These are phyloP conservation scores for Buddleja alternifolia DNA, from an alignment of 257 asterid species.

Conservation along the genomic window DNA sequence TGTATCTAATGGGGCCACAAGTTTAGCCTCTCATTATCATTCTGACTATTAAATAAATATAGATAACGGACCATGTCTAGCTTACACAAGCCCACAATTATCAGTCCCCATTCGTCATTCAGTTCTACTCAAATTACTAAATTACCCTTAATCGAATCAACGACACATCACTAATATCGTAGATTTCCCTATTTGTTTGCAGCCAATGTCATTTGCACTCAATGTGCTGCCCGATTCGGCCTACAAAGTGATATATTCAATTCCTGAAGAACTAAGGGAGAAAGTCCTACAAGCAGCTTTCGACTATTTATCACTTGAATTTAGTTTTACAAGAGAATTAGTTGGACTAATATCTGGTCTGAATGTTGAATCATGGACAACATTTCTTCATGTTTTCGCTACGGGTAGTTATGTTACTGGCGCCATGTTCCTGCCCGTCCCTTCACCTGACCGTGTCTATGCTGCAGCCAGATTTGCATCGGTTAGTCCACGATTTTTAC, in stretches of 20 bases:
- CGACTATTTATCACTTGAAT: slow-evolving; percentile 42
- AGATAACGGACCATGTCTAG: too few species aligned
- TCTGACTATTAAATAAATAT: too few species aligned
- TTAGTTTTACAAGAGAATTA: too few species aligned
- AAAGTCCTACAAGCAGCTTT: slow-evolving; percentile 43
- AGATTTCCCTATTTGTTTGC: slow-evolving; percentile 7
- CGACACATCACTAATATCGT: too few species aligned
- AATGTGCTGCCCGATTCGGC: slow-evolving; percentile 46
- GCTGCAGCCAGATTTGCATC: slow-evolving; percentile 37
- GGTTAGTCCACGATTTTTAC: slow-evolving; percentile 30
- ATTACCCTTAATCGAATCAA: too few species aligned
- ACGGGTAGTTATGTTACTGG: slow-evolving; percentile 41
- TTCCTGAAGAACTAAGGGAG: slow-evolving; percentile 36
- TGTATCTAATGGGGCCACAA: too few species aligned
- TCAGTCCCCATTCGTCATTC: too few species aligned
- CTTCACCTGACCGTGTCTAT: slow-evolving; percentile 43
- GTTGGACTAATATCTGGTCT: slow-evolving; percentile 31
- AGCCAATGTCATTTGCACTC: slow-evolving; percentile 53
- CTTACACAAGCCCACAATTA: too few species aligned
- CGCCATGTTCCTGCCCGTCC: slow-evolving; percentile 43
- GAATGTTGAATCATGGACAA: slow-evolving; percentile 35
- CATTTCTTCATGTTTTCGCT: slow-evolving; percentile 41
- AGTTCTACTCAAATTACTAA: too few species aligned
- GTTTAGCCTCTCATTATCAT: too few species aligned
- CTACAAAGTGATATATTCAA: slow-evolving; percentile 39